Evolutionary conservation across 2,329 filamentous ascomycete species (phyloP).

Genomic region (Colletotrichum eleusines): DNA sequence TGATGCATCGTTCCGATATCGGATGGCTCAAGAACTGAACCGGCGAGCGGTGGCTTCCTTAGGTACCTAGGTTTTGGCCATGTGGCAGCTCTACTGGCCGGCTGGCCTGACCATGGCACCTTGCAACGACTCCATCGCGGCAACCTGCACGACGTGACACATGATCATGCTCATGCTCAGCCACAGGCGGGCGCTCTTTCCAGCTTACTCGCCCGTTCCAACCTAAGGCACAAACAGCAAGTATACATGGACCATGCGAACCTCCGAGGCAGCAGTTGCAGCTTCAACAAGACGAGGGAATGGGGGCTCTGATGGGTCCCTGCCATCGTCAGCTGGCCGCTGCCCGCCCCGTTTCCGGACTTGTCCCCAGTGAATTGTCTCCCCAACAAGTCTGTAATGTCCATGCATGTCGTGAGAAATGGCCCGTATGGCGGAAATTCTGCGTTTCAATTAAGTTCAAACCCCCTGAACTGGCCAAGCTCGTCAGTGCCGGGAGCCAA

Average conservation of each 20-base stretch:
- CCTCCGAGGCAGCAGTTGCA: not conserved
- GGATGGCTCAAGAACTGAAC: conserved; percentile 15
- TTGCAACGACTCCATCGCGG: conserved; percentile 35
- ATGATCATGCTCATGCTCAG: conserved; percentile 35
- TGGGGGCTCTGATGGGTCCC: conserved; percentile 22
- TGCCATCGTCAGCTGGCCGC: conserved; percentile 19
- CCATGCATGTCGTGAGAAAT: conserved; percentile 12
- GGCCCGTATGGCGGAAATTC: conserved; percentile 27
- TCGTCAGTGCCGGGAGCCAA: conserved; percentile 8
- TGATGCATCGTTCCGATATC: conserved; percentile 29
- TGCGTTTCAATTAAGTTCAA: conserved; percentile 31
- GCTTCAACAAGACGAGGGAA: conserved; percentile 8
- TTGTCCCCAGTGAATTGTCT: not conserved
- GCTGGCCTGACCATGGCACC: conserved; percentile 19
- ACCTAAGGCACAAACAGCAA: conserved; percentile 17
- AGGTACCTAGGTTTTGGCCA: conserved; percentile 2
- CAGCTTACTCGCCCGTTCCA: not conserved
- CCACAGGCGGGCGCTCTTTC: conserved; percentile 14
- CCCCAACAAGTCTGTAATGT: conserved; percentile 31
- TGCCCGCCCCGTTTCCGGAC: not conserved
- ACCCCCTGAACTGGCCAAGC: conserved; percentile 27
- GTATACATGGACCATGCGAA: not conserved
- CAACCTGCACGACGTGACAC: conserved; percentile 17
- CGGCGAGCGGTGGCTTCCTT: not conserved
- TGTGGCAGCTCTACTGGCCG: conserved; percentile 23